Base-by-base conservation (phyloP, 345 rosid species). In the Corymbia maculata region DNA sequence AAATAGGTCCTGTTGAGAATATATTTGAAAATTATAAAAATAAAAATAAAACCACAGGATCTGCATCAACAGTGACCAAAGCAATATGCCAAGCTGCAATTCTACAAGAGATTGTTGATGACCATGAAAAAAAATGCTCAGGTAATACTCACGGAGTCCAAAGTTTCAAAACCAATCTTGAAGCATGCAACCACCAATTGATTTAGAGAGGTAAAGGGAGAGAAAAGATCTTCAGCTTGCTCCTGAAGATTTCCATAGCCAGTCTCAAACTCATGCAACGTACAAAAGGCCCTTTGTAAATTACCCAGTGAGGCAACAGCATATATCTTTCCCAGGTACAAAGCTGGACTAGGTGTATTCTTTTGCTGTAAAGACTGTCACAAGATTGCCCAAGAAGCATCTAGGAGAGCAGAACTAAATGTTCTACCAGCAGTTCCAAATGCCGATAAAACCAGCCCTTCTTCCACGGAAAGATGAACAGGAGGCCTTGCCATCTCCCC, bases 371-470 rank as follows among this genome's bases (percentile, higher is more conserved):
- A 93, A 44, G 95, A 94, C 24, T 88, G 95, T 51, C 87, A 89
- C 87, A 97, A 94, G 89, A 96, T 91, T 70, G 92, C 90, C 98
- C 99, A 97, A 26, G 99, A 94, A 24, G 94, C 97, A 94, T 95
- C 98, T 90, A 96, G 87, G 61, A 97, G 95, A 85, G 93, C 89
- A 86, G 96, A 92, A 89, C 80, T 93, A 52, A 91, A 94, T 59
- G 97, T 96, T 93, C 98, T 94, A 66, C 95, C 97, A 16, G 99
- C 98, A 92, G 97, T 95, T 92, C 93, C 95, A 87, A 97, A 98
- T 80, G 95, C 94, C 21, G 98, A 91, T n/a, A 97, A 93, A 49
- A 94, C 89, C 88, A 96, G 88, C 50, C 99, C 99, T 96, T 97
- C 99, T 90, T 96, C 98, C 53, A 93, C 97, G 88, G 98, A 92